Evolutionary conservation across 2,329 filamentous ascomycete genomes (phyloP), one percentile per base, ranked within the genome.

Genomic region (Colletotrichum aenigma): DNA sequence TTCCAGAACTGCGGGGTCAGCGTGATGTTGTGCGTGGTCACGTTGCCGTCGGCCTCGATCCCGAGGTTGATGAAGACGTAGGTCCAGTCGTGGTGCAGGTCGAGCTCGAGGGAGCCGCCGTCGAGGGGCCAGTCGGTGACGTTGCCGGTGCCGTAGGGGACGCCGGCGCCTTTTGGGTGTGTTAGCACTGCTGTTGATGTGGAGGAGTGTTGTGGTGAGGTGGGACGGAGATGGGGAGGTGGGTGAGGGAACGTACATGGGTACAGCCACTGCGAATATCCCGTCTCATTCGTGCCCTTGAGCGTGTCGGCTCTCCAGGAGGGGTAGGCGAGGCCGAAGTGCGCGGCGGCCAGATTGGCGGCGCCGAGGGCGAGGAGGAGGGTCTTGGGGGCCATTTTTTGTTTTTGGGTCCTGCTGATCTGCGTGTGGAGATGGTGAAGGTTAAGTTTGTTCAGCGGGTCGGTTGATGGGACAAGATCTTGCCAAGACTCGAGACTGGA

Each of bases 21-120:
- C 38, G 92, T 90, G 83, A 93, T 88, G 87, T 94, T 95, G 88
- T 93, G 96, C 83, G 91, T 91, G 80, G 87, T 88, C 26, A 89
- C 81, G 81, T 89, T 89, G 21, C 75, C 77, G 77, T 82, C 83
- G 60, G 81, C 81, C 81, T 87, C 87, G 56, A 90, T 82, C 62
- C 88, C 89, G 66, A 90, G 83, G 82, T 91, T 91, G 82, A 91
- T 81, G 79, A 87, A 90, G 80, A 91, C 72, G 81, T 90, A 91
- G 36, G 85, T 84, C 88, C 87, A 91, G 8, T 81, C 78, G 82
- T 91, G 89, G 83, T 89, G 88, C 36, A 91, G 86, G 55, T 87
- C 83, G 16, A 91, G 85, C 77, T 83, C 81, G 66, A 91, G 79
- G 43, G 86, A 83, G 77, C 89, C 89, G 77, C 89, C 89, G 56